phyloP scores from a whole-genome alignment of 106 monocot species.

The Apostasia ramifera region DNA sequence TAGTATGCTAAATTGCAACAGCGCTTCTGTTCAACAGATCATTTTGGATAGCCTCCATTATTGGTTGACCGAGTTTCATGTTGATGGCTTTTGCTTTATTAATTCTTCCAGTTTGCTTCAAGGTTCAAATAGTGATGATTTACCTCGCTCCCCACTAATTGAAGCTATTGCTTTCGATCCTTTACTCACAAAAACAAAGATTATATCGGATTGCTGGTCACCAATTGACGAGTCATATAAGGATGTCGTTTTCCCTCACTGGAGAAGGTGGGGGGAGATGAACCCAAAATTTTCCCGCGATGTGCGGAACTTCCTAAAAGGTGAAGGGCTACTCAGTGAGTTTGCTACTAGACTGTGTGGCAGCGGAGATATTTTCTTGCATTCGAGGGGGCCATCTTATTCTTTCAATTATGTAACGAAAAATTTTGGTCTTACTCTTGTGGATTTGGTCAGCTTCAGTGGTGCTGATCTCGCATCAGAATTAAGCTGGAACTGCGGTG shows the following conservation, averaged over 20 bases:
- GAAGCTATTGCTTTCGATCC: conserved; percentile 88
- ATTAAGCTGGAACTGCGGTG: conserved; percentile 92
- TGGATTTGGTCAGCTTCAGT: conserved; percentile 86
- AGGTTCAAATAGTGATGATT: conserved; percentile 24
- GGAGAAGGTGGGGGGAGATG: conserved; percentile 89
- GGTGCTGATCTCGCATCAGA: conserved; percentile 39
- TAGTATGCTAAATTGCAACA: conserved; percentile 52
- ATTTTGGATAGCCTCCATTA: conserved; percentile 79
- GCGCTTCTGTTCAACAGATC: conserved; percentile 51
- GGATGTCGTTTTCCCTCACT: conserved; percentile 73
- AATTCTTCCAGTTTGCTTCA: conserved; percentile 46
- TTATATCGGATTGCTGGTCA: conserved; percentile 80
- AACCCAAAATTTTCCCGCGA: conserved; percentile 62
- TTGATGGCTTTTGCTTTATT: conserved; percentile 88
- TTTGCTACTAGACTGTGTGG: conserved; percentile 87
- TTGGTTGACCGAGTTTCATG: conserved; percentile 73
- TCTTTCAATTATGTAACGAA: conserved; percentile 75
- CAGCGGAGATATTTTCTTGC: conserved; percentile 76
- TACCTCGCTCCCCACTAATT: conserved; percentile 58
- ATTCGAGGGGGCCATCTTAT: conserved; percentile 62
- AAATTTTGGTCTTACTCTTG: conserved; percentile 72
- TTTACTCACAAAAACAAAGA: conserved; percentile 60
- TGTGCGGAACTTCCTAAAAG: conserved; percentile 70
- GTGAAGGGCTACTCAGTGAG: conserved; percentile 64
- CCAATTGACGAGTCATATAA: conserved; percentile 42